Evolutionary conservation across 164 flowering plant species (phyloP).

Genomic region (Brasenia schreberi): DNA sequence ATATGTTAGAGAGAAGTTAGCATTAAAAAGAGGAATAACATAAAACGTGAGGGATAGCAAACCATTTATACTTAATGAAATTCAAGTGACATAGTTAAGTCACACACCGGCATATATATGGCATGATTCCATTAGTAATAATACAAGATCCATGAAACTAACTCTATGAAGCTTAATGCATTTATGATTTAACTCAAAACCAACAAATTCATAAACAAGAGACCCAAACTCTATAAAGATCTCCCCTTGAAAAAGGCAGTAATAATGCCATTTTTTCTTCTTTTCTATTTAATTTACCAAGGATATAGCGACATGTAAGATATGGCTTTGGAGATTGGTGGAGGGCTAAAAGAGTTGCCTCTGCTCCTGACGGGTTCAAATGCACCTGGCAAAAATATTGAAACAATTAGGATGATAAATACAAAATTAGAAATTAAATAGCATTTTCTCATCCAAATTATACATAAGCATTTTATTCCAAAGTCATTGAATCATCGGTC

Average conservation of each 20-base stretch:
- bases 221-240: neutral
- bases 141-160: neutral
- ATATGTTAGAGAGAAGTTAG: no score
- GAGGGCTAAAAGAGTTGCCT: conserved; percentile 61
- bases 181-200: neutral
- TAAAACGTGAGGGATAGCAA: no score
- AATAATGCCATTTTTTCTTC: neutral
- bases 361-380: conserved; percentile 70
- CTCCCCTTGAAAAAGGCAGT: neutral
- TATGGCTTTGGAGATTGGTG: conserved; percentile 71
- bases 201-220: neutral
- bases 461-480: neutral
- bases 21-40: no score
- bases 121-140: neutral
- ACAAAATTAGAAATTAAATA: neutral
- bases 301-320: conserved; percentile 66
- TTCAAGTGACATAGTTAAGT: no score
- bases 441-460: neutral
- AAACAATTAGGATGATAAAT: neutral
- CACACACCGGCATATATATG: neutral
- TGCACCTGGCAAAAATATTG: conserved; percentile 39
- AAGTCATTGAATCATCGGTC: neutral
- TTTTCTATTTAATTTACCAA: conserved; percentile 41
- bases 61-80: no score
- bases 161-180: neutral